Evolutionary conservation across 148 eudicot species (phyloP).

Genomic region (Vaccinium vitisidaea): DNA sequence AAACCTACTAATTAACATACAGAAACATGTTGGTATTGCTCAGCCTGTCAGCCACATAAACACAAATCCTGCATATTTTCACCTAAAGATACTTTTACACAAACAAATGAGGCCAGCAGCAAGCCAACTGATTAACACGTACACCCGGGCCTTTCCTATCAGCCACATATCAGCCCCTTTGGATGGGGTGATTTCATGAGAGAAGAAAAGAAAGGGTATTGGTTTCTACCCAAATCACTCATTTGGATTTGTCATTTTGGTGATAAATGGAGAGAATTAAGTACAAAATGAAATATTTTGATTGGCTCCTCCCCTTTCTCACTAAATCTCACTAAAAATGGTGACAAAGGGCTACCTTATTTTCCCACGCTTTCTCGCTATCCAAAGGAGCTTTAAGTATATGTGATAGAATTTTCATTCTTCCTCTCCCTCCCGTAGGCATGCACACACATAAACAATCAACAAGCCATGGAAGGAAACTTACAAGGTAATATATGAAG

Average conservation of each 20-base stretch:
- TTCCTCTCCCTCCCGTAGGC: neutral
- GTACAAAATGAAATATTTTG: neutral
- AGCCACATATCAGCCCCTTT: neutral
- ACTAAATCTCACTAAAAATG: no score
- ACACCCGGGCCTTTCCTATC: neutral
- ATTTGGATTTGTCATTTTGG: no score
- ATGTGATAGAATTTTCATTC: neutral
- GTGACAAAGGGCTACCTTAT: no score
- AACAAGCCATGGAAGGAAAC: constrained; percentile 17
- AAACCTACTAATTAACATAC: neutral
- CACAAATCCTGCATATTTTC: neutral
- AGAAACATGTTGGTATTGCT: neutral
- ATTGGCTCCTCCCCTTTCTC: no score
- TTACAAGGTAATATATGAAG: constrained; percentile 77
- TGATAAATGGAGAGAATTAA: no score
- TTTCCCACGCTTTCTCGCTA: no score
- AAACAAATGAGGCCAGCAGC: neutral
- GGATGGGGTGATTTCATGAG: no score
- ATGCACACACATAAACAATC: neutral
- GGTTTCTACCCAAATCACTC: no score
- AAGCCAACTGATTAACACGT: neutral
- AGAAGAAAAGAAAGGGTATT: no score
- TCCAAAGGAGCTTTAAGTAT: neutral
- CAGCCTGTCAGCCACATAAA: neutral
- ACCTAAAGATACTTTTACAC: neutral